Percentiles rank a stretch among this genome's conserved stretches.
Conservation (phyloP, 129 eudicot genomes). For the Flaveria linearis region DNA sequence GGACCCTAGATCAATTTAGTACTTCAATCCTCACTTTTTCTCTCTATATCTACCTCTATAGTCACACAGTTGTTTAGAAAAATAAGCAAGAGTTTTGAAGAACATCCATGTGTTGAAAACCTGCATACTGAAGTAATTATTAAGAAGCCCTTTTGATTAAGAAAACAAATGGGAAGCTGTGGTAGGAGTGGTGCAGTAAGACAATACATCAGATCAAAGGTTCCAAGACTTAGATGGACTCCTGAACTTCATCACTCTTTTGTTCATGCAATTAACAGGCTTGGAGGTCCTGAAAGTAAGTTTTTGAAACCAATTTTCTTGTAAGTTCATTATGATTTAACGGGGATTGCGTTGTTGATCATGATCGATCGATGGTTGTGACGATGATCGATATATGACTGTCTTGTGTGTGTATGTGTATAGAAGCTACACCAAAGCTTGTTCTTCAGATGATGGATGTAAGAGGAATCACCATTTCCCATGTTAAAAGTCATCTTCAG, state of each 20-base stretch:
- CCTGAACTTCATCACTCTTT: conserved; percentile 90
- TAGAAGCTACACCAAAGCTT: conserved; percentile 95
- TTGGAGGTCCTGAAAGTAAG: conserved; percentile 89
- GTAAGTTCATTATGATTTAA: not conserved
- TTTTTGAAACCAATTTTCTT: not conserved
- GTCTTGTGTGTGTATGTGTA: conserved; percentile 8
- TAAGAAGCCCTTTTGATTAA: conserved; percentile 27
- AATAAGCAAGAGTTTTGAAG: conserved; percentile 10
- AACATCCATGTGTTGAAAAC: conserved; percentile 11
- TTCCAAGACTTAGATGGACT: conserved; percentile 92
- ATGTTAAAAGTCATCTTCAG: conserved; percentile 99
- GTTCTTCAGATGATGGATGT: conserved; percentile 96
- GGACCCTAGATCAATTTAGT: conserved; percentile 26
- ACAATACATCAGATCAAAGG: conserved; percentile 84
- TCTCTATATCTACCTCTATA: conserved; percentile 19
- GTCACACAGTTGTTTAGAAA: conserved; percentile 17
- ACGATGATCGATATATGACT: not conserved
- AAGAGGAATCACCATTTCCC: conserved; percentile 97
- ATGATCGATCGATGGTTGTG: not conserved
- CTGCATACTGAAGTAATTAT: conserved; percentile 7
- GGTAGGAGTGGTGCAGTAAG: conserved; percentile 75
- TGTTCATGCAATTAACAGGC: conserved; percentile 77
- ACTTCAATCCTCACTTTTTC: conserved; percentile 16
- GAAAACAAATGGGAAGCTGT: conserved; percentile 56
- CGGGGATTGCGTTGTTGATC: not conserved